Conservation (phyloP, 768 basidiomycete genomes). For the Tephrocybe rancida region DNA sequence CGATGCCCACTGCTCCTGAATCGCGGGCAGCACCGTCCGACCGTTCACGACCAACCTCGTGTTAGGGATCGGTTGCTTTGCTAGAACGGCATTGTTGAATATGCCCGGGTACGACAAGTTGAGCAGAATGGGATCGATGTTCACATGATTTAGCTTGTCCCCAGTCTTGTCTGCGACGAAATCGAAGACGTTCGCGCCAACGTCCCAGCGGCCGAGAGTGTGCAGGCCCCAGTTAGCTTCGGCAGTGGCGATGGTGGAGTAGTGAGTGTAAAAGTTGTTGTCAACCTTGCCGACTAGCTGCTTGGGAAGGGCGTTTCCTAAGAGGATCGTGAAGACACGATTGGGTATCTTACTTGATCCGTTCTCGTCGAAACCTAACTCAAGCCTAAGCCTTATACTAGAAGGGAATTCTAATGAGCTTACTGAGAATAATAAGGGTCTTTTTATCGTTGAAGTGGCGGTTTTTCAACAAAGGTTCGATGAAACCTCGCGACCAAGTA, state of each 20-base stretch:
- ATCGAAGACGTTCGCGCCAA: slow-evolving; percentile 50
- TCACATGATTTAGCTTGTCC: slow-evolving; percentile 33
- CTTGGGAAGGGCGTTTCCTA: slow-evolving; percentile 45
- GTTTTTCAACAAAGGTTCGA: slow-evolving; percentile 52
- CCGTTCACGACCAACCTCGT: slow-evolving; percentile 25
- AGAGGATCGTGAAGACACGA: slow-evolving; percentile 43
- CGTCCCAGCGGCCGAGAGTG: slow-evolving; percentile 49
- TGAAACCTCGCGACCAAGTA: slow-evolving; percentile 50
- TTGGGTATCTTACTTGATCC: slow-evolving; percentile 43
- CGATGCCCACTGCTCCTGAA: slow-evolving; percentile 23
- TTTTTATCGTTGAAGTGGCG: slow-evolving; percentile 52
- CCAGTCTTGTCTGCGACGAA: slow-evolving; percentile 49
- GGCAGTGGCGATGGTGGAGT: slow-evolving; percentile 56
- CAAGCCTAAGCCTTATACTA: not conserved
- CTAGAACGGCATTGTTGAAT: slow-evolving; percentile 18
- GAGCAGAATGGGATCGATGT: slow-evolving; percentile 14
- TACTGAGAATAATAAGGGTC: slow-evolving; percentile 61
- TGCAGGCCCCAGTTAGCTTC: slow-evolving; percentile 64
- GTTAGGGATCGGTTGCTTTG: slow-evolving; percentile 24
- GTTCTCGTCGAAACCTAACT: slow-evolving; percentile 56
- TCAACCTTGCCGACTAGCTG: slow-evolving; percentile 47
- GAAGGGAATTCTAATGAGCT: slow-evolving; percentile 18
- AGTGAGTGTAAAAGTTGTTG: slow-evolving; percentile 61
- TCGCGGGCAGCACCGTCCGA: slow-evolving; percentile 22
- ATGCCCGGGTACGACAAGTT: slow-evolving; percentile 28